Evolutionary conservation across 257 asterid species (phyloP).

Genomic region (Cordia subcordata): DNA sequence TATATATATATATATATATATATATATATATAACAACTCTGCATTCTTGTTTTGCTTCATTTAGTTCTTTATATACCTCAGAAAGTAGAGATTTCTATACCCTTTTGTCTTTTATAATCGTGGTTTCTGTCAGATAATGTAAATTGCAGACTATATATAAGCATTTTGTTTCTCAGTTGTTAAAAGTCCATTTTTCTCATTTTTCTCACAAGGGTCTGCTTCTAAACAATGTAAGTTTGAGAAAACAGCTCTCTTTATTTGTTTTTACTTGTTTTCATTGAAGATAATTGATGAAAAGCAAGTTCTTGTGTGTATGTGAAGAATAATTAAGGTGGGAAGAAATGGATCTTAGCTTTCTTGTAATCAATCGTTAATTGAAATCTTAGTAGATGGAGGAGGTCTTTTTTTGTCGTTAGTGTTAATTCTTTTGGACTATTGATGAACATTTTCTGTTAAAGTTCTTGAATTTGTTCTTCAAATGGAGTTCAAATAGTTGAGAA

Average conservation of each 20-base stretch:
- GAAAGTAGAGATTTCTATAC: too few species aligned
- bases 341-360: conserved; percentile 21
- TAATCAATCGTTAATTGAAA: conserved; percentile 14
- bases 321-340: neutral
- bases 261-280: neutral
- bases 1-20: too few species aligned
- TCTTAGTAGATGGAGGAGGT: conserved; percentile 16
- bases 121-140: too few species aligned
- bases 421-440: conserved; percentile 7
- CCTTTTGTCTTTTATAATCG: too few species aligned
- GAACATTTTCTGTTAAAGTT: conserved; percentile 14
- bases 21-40: too few species aligned
- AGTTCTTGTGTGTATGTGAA: conserved; percentile 10
- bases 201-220: conserved; percentile 5
- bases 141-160: too few species aligned
- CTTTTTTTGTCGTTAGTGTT: conserved; percentile 12
- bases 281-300: conserved; percentile 7
- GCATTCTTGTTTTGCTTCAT: neutral
- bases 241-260: conserved; percentile 4
- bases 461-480: neutral
- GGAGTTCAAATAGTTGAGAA: conserved; percentile 12
- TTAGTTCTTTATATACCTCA: conserved; percentile 6
- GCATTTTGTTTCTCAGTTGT: too few species aligned
- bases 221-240: conserved; percentile 14
- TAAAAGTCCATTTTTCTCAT: conserved; percentile 9